These are phyloP conservation scores for Dothideomycetidae sp. DNA, from an alignment of 2,329 filamentous ascomycete genomes.

Conservation along the genomic window DNA sequence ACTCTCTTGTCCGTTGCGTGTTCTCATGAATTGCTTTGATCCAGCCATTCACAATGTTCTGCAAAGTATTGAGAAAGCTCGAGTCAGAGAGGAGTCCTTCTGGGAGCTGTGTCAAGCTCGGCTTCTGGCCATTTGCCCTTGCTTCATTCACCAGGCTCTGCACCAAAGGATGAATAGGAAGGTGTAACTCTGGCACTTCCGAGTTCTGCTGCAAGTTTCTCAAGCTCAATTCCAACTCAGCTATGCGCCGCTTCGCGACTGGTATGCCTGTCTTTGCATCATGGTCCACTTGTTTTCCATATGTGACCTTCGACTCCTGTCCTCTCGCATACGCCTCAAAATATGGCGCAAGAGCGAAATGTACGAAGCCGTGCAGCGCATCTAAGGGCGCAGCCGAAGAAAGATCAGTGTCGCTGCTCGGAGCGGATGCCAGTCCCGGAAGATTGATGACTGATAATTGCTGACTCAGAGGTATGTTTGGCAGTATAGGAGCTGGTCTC, in stretches of 20 bases:
- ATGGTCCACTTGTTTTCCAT: conserved; percentile 57
- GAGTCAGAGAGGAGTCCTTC: conserved; percentile 68
- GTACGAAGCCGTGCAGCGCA: conserved; percentile 79
- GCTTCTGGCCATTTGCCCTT: conserved; percentile 45
- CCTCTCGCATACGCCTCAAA: conserved; percentile 92
- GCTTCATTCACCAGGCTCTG: conserved; percentile 74
- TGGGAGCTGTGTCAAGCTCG: conserved; percentile 67
- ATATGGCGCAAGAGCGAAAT: conserved; percentile 83
- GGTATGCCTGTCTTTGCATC: conserved; percentile 91
- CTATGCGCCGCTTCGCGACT: conserved; percentile 93
- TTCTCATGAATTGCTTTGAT: conserved; percentile 97
- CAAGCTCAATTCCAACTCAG: conserved; percentile 81
- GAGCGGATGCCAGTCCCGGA: conserved; percentile 37
- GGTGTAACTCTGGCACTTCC: conserved; percentile 82
- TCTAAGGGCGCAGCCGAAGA: conserved; percentile 73
- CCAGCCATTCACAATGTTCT: conserved; percentile 91
- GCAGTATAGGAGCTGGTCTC: conserved; percentile 74
- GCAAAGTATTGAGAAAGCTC: conserved; percentile 81
- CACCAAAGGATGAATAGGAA: conserved; percentile 79
- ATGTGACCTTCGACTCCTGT: conserved; percentile 51
- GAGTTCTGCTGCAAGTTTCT: conserved; percentile 93
- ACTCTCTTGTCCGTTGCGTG: conserved; percentile 84
- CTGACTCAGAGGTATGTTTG: conserved; percentile 62
- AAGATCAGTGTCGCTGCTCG: conserved; percentile 48
- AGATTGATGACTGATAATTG: conserved; percentile 91